These are phyloP conservation scores for Penicillium sp. DNA, from an alignment of 2,329 filamentous ascomycete species.

Conservation along the genomic window DNA sequence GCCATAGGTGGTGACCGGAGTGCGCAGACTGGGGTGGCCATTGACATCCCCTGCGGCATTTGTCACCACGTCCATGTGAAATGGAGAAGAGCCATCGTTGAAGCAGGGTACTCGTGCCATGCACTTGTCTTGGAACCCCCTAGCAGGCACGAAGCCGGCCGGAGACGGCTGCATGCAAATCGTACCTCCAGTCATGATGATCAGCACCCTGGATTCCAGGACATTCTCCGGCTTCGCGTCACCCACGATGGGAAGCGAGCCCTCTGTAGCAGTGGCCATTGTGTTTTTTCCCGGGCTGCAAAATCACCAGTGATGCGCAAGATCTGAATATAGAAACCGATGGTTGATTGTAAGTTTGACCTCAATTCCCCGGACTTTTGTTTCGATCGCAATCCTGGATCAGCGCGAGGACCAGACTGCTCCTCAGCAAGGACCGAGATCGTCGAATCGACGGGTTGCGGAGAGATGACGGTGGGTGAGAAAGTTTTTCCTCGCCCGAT, in stretches of 20 bases:
- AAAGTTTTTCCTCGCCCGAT: slow-evolving; percentile 2
- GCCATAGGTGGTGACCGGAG: slow-evolving; percentile 73
- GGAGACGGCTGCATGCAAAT: slow-evolving; percentile 86
- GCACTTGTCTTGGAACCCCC: slow-evolving; percentile 74
- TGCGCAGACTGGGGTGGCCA: slow-evolving; percentile 66
- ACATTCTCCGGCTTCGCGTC: slow-evolving; percentile 20
- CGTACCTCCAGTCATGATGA: slow-evolving; percentile 77
- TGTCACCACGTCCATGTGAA: slow-evolving; percentile 53
- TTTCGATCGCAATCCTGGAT: not conserved
- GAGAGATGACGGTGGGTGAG: slow-evolving; percentile 14
- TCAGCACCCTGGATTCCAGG: slow-evolving; percentile 75
- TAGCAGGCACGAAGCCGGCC: slow-evolving; percentile 73
- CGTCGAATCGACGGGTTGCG: slow-evolving; percentile 7
- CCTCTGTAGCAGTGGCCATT: slow-evolving; percentile 21
- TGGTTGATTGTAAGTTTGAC: not conserved
- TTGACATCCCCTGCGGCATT: slow-evolving; percentile 47
- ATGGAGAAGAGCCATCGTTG: slow-evolving; percentile 66
- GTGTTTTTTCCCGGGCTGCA: not conserved
- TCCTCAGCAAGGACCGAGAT: slow-evolving; percentile 5
- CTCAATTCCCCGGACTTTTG: not conserved
- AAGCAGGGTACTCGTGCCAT: slow-evolving; percentile 79
- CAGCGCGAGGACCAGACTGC: slow-evolving; percentile 2
- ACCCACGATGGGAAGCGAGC: slow-evolving; percentile 21
- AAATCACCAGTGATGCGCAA: not conserved
- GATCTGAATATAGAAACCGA: not conserved